Conservation (phyloP, 768 basidiomycete genomes). For the Mycena rosella region DNA sequence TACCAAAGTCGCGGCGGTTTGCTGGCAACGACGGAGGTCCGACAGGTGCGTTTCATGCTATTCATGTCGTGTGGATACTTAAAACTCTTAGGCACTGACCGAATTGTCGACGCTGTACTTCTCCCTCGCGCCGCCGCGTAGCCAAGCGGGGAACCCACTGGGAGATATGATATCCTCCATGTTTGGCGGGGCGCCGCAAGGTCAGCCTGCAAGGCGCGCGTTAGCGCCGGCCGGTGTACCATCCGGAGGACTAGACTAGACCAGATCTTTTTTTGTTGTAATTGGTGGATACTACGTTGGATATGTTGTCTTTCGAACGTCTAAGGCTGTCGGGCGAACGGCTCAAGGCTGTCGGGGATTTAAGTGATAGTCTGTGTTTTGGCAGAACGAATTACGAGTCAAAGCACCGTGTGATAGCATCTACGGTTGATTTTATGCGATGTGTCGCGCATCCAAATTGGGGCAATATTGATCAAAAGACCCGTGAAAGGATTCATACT, state of each 20-base stretch:
- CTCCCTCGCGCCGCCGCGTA: slow-evolving; percentile 83
- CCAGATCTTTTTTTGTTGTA: slow-evolving; percentile 9
- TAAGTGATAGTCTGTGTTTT: too few relatives aligned
- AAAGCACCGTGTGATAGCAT: too few relatives aligned
- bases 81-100: slow-evolving; percentile 63
- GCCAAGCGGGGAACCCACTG: slow-evolving; percentile 81
- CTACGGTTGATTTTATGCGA: too few relatives aligned
- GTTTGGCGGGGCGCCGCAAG: slow-evolving; percentile 77
- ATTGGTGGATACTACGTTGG: too few relatives aligned
- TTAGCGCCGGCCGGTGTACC: slow-evolving; percentile 56
- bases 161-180: slow-evolving; percentile 91
- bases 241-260: slow-evolving; percentile 61
- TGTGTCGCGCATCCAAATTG: too few relatives aligned
- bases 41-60: slow-evolving; percentile 63
- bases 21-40: slow-evolving; percentile 70
- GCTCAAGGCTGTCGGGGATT: background rate
- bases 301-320: too few relatives aligned
- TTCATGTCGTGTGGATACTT: background rate
- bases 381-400: too few relatives aligned
- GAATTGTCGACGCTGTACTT: slow-evolving; percentile 87
- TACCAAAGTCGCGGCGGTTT: slow-evolving; percentile 82
- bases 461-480: too few relatives aligned
- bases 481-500: too few relatives aligned
- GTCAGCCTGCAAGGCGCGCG: slow-evolving; percentile 56
- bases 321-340: too few relatives aligned